Percentiles rank a stretch among this genome's conserved stretches.
Evolutionary conservation across 805 yeast species (phyloP).

Genomic region (Scheffersomyces amazonensis): DNA sequence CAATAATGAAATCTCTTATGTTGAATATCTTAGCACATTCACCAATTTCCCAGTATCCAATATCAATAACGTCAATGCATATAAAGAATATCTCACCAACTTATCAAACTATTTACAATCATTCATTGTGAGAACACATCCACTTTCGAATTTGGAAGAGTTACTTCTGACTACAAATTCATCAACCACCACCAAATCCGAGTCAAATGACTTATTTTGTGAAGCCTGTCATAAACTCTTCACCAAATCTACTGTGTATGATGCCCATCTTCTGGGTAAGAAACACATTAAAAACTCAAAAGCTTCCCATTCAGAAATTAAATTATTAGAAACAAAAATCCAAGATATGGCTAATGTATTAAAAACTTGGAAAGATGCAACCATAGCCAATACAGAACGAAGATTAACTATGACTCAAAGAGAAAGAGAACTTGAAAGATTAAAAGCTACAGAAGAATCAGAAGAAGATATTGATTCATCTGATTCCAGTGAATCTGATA

Average conservation of each 20-base stretch:
- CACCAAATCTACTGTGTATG: slow-evolving; percentile 60
- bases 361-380: slow-evolving; percentile 38
- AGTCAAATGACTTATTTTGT: slow-evolving; percentile 47
- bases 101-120: slow-evolving; percentile 48
- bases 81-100: slow-evolving; percentile 42
- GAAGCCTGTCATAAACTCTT: slow-evolving; percentile 60
- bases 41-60: slow-evolving; percentile 30
- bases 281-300: slow-evolving; percentile 59
- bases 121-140: slow-evolving; percentile 48
- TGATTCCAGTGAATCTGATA: slow-evolving; percentile 14
- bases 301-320: slow-evolving; percentile 4
- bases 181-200: not conserved
- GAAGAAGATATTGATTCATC: slow-evolving; percentile 13
- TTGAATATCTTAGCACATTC: slow-evolving; percentile 48
- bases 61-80: slow-evolving; percentile 24
- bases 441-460: slow-evolving; percentile 34
- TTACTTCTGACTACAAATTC: slow-evolving; percentile 1
- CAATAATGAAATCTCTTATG: slow-evolving; percentile 33
- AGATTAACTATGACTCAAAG: slow-evolving; percentile 64
- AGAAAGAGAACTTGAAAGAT: slow-evolving; percentile 55
- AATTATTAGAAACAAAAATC: slow-evolving; percentile 35
- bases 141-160: slow-evolving; percentile 43
- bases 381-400: slow-evolving; percentile 64
- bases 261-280: slow-evolving; percentile 70
- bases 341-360: slow-evolving; percentile 35